Conservation (phyloP, 331 rosid species). For the Prunus yedoensis region DNA sequence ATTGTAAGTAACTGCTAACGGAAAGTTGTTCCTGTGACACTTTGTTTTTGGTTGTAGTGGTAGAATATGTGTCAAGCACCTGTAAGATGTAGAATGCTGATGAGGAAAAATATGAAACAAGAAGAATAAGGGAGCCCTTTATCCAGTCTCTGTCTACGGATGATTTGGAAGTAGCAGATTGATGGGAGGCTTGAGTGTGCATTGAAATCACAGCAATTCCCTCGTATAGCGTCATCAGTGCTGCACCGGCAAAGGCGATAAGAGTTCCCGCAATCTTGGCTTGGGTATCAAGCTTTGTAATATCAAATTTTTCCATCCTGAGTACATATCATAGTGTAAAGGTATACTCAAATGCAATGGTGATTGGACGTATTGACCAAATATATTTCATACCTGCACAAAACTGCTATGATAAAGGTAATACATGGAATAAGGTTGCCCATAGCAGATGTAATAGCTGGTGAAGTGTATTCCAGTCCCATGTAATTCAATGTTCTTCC, state of each 20-base stretch:
- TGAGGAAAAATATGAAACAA: constrained; percentile 7
- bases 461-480: constrained; percentile 22
- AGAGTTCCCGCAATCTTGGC: constrained; percentile 27
- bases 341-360: too few species aligned
- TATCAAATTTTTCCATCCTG: constrained; percentile 25
- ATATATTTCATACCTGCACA: constrained; percentile 19
- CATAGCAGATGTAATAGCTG: constrained; percentile 17
- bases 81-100: constrained; percentile 25
- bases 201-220: constrained; percentile 14
- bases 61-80: constrained; percentile 9
- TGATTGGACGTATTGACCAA: background rate
- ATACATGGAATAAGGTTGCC: constrained; percentile 19
- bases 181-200: constrained; percentile 1
- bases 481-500: constrained; percentile 13
- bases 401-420: constrained; percentile 25
- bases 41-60: too few species aligned
- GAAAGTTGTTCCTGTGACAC: background rate
- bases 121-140: constrained; percentile 28
- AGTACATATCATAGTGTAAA: background rate
- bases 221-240: constrained; percentile 26
- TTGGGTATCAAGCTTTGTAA: background rate
- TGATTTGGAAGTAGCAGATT: background rate
- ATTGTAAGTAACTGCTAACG: background rate
- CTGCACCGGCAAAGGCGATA: constrained; percentile 23
- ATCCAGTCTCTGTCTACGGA: constrained; percentile 8